Base-by-base conservation (phyloP, 2,329 filamentous ascomycete species). In the Verticillium isaacii region DNA sequence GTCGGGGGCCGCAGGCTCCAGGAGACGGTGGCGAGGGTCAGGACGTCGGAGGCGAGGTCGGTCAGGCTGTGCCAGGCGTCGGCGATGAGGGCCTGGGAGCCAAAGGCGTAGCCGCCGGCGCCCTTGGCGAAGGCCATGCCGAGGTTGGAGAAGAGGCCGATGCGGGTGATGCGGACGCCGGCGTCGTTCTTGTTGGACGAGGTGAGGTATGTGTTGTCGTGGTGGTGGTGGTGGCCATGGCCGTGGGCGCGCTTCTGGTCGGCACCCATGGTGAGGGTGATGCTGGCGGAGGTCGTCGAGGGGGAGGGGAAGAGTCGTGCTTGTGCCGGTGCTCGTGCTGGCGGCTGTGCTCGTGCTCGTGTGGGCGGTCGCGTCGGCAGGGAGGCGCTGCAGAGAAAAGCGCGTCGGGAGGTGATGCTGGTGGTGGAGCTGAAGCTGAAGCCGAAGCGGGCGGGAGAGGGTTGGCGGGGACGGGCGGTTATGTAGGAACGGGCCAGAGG, bases 11-110 rank as follows among this genome's bases (percentile, higher is more conserved):
- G 92, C 63, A 98, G 78, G 63, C 93, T 96, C 88, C 91, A 97
- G 23, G 93, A 94, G 56, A 99, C 93, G 11, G 95, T 99, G 17
- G 92, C 91, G 23, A 99, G 84, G 1, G 95, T 99, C 74, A 97
- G 87, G 68, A 99, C 84, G 75, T 99, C 95, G 60, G 93, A 97
- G 64, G 96, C 92, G 61, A 99, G 85, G 76, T 99, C 95, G 57
- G 94, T 96, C 67, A 98, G 84, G 70, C 93, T 94, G 79, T 99
- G 95, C 79, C 96, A 94, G 61, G 92, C 95, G 75, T 99, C 95
- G 72, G 95, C 93, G 63, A 93, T 82, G 82, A 97, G 90, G 62
- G 92, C 89, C 77, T 97, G 93, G 55, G 93, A 97, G 76, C 97
- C 93, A 82, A 99, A 98, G 67, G 89, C 81, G 79, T 95, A 97